A percentile compares a stretch with the other conserved stretches of the same genome.
Conservation (phyloP, 345 rosid genomes). For the Eucalyptus shirleyi region DNA sequence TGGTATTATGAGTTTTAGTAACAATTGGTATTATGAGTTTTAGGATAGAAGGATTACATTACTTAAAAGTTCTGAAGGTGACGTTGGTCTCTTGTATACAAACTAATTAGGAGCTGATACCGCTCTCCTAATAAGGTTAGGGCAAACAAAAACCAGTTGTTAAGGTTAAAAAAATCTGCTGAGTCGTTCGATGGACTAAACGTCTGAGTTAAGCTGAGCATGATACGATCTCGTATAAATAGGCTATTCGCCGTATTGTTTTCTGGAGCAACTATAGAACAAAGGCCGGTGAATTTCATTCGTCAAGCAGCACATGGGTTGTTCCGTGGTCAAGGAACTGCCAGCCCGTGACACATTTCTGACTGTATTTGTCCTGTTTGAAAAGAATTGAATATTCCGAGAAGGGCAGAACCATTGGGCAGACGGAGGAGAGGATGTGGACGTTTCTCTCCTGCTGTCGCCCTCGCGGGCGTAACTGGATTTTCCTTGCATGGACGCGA, state of each 20-base stretch:
- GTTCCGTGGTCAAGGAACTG: too few relatives aligned
- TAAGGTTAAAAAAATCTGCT: rapidly evolving
- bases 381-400: background rate
- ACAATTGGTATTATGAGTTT: too few relatives aligned
- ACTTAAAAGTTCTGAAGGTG: rapidly evolving
- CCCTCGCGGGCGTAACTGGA: background rate
- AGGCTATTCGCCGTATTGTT: rapidly evolving
- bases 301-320: too few relatives aligned
- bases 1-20: too few relatives aligned
- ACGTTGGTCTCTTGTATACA: rapidly evolving
- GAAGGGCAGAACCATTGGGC: background rate
- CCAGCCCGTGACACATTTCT: too few relatives aligned
- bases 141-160: rapidly evolving
- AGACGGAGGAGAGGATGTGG: background rate
- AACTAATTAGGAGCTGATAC: rapidly evolving
- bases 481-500: background rate
- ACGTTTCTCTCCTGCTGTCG: background rate
- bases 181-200: too few relatives aligned
- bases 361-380: background rate
- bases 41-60: too few relatives aligned
- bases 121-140: rapidly evolving
- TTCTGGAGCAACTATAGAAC: too few relatives aligned
- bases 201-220: rapidly evolving
- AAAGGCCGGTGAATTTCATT: too few relatives aligned
- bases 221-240: too few relatives aligned